Conservation (phyloP, 805 yeast species). For the Yueomyces sp. region DNA sequence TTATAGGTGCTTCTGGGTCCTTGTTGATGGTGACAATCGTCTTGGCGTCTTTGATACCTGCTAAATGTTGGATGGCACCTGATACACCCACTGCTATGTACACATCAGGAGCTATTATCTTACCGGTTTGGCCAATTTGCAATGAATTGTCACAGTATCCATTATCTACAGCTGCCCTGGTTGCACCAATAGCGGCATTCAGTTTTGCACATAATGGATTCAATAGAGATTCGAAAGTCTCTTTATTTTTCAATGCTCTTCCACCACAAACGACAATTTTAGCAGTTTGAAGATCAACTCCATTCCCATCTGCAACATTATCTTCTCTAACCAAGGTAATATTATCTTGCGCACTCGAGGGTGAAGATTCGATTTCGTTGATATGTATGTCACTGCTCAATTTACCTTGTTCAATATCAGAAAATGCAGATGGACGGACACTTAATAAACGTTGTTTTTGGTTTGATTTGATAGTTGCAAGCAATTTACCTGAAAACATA, state of each 20-base stretch:
- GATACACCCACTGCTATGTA: conserved; percentile 90
- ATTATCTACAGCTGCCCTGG: conserved; percentile 95
- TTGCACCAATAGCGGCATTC: conserved; percentile 92
- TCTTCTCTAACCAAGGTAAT: conserved; percentile 42
- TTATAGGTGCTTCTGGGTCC: conserved; percentile 89
- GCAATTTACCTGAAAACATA: conserved; percentile 90
- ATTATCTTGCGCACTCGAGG: conserved; percentile 19
- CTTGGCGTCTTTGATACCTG: conserved; percentile 96
- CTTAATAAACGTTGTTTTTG: conserved; percentile 60
- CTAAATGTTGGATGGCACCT: conserved; percentile 96
- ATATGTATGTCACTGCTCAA: conserved; percentile 26
- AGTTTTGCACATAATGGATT: conserved; percentile 75
- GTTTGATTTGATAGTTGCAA: conserved; percentile 60
- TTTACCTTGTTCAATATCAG: conserved; percentile 27
- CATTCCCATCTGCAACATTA: conserved; percentile 11
- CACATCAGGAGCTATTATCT: conserved; percentile 91
- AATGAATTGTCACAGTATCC: conserved; percentile 93
- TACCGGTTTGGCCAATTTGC: conserved; percentile 97
- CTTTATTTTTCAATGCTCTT: conserved; percentile 83
- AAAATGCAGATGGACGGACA: conserved; percentile 77
- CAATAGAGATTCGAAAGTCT: conserved; percentile 62
- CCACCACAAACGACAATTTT: conserved; percentile 81
- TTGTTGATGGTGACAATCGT: conserved; percentile 88
- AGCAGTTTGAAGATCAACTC: conserved; percentile 88
- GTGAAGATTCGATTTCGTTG: conserved; percentile 27